Conservation (phyloP, 352 stramenopile species). For the Hyaloperonospora arabidopsidis region DNA sequence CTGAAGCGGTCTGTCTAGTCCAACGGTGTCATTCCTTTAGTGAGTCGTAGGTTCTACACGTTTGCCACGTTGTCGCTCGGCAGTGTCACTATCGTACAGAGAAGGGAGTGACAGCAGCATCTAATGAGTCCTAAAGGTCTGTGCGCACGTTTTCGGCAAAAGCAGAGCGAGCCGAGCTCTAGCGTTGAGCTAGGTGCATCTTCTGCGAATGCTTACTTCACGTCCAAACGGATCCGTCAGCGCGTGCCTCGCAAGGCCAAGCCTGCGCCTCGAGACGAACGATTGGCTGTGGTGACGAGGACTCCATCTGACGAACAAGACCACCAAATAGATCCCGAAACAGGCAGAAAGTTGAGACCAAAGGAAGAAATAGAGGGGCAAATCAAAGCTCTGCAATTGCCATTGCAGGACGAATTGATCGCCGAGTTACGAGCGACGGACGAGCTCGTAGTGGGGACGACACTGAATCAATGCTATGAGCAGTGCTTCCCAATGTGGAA, state of each 20-base stretch:
- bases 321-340: not conserved
- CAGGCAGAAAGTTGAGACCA: constrained; percentile 1
- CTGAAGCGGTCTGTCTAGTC: no score
- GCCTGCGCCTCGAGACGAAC: constrained; percentile 14
- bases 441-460: constrained; percentile 8
- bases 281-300: constrained; percentile 2
- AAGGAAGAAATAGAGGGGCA: constrained; percentile 6
- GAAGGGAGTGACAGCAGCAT: no score
- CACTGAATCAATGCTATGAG: constrained; percentile 10
- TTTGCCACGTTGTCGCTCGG: no score
- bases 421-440: constrained; percentile 21
- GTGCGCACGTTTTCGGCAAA: constrained; percentile 17
- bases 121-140: constrained; percentile 17
- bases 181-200: constrained; percentile 25
- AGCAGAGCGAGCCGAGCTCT: constrained; percentile 5
- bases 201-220: constrained; percentile 37
- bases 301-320: not conserved
- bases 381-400: constrained; percentile 14
- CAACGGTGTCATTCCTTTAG: no score
- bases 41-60: no score
- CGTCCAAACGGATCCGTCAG: constrained; percentile 24
- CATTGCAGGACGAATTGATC: constrained; percentile 14
- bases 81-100: no score
- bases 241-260: constrained; percentile 19
- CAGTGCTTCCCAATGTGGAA: constrained; percentile 34